Evolutionary conservation across 139 green algal genomes (phyloP).

Genomic region (Chlamydomonas sp.): DNA sequence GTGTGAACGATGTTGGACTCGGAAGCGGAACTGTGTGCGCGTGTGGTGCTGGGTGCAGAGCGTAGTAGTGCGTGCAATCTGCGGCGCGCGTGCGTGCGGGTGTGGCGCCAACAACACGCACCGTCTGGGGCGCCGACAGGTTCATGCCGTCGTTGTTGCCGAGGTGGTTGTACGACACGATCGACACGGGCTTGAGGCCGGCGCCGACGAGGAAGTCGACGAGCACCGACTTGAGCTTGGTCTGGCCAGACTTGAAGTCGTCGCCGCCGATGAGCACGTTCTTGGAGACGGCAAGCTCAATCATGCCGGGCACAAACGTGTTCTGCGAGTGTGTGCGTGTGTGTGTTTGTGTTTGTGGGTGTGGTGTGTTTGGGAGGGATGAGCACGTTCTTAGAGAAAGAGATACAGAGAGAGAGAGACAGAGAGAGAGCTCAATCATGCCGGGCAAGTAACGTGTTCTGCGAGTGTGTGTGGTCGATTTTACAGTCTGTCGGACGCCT

Average conservation of each 20-base stretch:
- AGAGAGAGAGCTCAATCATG: no score
- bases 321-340: no score
- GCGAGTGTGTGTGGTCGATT: no score
- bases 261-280: constrained; percentile 94
- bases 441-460: no score
- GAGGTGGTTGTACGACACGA: constrained; percentile 99
- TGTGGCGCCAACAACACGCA: no score
- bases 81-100: no score
- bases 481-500: no score
- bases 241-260: constrained; percentile 98
- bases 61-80: constrained; percentile 37
- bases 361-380: no score
- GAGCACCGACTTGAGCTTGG: constrained; percentile 97
- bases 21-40: background rate
- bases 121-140: constrained; percentile 81
- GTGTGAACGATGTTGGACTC: no score
- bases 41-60: background rate
- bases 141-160: constrained; percentile 99
- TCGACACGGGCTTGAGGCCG: constrained; percentile 94
- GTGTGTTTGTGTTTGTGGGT: no score
- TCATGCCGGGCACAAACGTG: constrained; percentile 85
- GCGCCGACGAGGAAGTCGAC: constrained; percentile 97
- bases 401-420: no score
- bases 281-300: constrained; percentile 63
- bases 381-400: no score